Percentiles rank a stretch among this genome's conserved stretches.
phyloP scores from a whole-genome alignment of 75 land plant genomes.

The Cunninghamia lanceolata region DNA sequence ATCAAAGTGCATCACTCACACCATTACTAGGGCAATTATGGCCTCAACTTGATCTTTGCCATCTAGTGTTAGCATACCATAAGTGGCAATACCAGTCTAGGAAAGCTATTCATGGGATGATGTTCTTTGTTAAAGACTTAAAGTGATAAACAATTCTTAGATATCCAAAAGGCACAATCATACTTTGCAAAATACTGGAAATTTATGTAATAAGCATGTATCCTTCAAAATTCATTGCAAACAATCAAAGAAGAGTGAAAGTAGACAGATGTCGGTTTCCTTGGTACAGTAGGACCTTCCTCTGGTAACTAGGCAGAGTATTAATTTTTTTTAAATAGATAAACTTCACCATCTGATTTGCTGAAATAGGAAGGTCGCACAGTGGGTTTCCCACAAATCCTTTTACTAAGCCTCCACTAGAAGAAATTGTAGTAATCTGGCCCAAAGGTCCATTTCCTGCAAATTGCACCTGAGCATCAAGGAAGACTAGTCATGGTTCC shows the following conservation, averaged over 20 bases:
- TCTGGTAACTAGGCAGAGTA: background rate
- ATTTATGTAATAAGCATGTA: background rate
- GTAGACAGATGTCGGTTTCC: background rate
- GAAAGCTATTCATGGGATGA: too few species aligned
- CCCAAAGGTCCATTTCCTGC: constrained; percentile 45
- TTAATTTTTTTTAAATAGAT: too few species aligned
- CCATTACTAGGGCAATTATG: too few species aligned
- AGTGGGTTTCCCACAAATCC: constrained; percentile 49
- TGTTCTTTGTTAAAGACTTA: background rate
- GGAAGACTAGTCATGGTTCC: background rate
- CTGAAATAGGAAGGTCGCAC: constrained; percentile 26
- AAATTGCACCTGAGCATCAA: constrained; percentile 33
- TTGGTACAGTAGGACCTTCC: background rate
- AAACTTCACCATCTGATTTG: constrained; percentile 24
- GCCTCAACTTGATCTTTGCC: too few species aligned
- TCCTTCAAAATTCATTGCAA: background rate
- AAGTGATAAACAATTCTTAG: background rate
- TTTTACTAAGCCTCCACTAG: constrained; percentile 28
- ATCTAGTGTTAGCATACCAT: too few species aligned
- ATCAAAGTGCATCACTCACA: too few species aligned
- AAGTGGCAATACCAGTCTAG: too few species aligned
- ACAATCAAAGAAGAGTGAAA: background rate
- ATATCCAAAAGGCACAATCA: background rate
- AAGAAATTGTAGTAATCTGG: constrained; percentile 36
- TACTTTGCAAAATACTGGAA: background rate